phyloP scores from a whole-genome alignment of 331 rosid genomes.

The Malus hybrid region DNA sequence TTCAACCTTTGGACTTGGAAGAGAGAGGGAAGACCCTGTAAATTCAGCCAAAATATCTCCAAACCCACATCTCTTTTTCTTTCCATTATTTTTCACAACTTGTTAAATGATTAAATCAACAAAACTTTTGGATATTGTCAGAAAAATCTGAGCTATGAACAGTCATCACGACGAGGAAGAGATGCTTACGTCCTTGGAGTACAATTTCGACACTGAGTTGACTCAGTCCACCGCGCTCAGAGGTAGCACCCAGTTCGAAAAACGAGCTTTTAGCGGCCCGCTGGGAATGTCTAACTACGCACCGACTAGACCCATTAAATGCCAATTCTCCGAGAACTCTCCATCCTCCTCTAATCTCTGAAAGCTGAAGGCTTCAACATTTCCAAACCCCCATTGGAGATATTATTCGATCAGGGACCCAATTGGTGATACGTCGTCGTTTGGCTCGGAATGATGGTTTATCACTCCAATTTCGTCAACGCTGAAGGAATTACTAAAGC shows the following conservation, averaged over 20 bases:
- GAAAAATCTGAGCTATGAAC: neutral
- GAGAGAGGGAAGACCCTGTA: too few relatives aligned
- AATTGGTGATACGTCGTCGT: neutral
- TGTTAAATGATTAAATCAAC: too few relatives aligned
- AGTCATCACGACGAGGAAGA: neutral
- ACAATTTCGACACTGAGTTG: constrained; percentile 1
- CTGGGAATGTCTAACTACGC: neutral
- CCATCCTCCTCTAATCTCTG: too few relatives aligned
- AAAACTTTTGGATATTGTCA: neutral
- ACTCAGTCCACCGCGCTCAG: neutral
- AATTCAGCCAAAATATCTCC: neutral
- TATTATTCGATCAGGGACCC: neutral
- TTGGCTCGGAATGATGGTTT: constrained; percentile 8
- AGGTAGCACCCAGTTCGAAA: neutral
- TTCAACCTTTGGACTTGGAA: too few relatives aligned
- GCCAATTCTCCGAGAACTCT: too few relatives aligned
- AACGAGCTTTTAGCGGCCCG: constrained; percentile 29
- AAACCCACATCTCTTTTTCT: too few relatives aligned
- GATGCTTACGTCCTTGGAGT: neutral
- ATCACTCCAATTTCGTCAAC: constrained; percentile 89
- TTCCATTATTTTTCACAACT: too few relatives aligned
- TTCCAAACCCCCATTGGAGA: too few relatives aligned
- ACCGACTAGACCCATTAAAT: too few relatives aligned
- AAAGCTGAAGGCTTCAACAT: neutral
- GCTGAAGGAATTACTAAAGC: constrained; percentile 69